A percentile compares a stretch with the other conserved stretches of the same genome.
Conservation (phyloP, 2,329 filamentous ascomycete genomes). For the Penicillium glabrum region DNA sequence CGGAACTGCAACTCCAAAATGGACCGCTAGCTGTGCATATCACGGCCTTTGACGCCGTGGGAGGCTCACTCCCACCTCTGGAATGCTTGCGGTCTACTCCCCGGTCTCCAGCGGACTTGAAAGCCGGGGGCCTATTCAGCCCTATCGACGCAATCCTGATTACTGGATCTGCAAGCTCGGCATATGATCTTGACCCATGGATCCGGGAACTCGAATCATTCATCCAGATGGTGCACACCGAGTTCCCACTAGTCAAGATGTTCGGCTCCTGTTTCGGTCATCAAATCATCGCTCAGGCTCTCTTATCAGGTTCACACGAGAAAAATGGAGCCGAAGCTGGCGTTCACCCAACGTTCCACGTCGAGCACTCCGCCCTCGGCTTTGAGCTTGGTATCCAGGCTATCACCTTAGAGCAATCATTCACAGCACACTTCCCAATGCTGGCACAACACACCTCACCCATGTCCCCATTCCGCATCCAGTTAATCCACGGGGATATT, state of each 20-base stretch:
- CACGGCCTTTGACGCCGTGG: slow-evolving; percentile 35
- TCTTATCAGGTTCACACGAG: slow-evolving; percentile 13
- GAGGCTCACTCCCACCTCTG: slow-evolving; percentile 28
- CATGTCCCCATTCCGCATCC: slow-evolving; percentile 24
- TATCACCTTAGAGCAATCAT: slow-evolving; percentile 22
- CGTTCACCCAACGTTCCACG: slow-evolving; percentile 12
- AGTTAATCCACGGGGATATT: slow-evolving; percentile 35
- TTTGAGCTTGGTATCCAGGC: slow-evolving; percentile 33
- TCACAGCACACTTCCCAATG: slow-evolving; percentile 14
- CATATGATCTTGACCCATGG: slow-evolving; percentile 27
- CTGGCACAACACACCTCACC: background rate
- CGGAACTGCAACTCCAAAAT: slow-evolving; percentile 1
- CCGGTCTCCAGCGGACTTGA: slow-evolving; percentile 3
- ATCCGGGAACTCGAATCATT: slow-evolving; percentile 23
- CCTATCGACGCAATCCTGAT: slow-evolving; percentile 32
- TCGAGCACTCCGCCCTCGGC: slow-evolving; percentile 21
- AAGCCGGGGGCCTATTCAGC: slow-evolving; percentile 3
- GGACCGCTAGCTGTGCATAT: slow-evolving; percentile 25
- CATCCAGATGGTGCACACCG: slow-evolving; percentile 23
- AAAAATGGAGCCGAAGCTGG: background rate
- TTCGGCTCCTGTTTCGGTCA: slow-evolving; percentile 37
- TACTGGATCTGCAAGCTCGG: slow-evolving; percentile 27
- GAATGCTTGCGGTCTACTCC: slow-evolving; percentile 21
- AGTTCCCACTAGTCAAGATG: slow-evolving; percentile 30
- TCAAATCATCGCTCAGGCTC: slow-evolving; percentile 30